These are phyloP conservation scores for Penstemon davidsonii DNA, from an alignment of 257 asterid genomes.

Conservation along the genomic window DNA sequence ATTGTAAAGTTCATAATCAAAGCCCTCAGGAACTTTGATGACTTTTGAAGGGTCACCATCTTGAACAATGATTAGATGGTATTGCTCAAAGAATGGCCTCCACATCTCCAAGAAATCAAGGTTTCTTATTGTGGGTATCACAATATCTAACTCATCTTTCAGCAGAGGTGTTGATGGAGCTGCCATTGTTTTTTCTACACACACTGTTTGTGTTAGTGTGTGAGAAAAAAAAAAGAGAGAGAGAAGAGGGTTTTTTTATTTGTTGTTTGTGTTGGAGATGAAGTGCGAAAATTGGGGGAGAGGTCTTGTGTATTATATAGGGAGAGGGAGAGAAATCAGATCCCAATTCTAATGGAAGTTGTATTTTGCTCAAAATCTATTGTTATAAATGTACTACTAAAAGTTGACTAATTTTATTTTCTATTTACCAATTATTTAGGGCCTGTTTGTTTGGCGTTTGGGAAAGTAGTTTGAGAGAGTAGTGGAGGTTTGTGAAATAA, in stretches of 20 bases:
- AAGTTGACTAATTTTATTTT: conserved; percentile 6
- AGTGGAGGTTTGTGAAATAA: no score
- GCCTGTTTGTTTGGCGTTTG: no score
- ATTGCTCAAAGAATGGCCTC: conserved; percentile 75
- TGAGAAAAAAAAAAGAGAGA: conserved; percentile 9
- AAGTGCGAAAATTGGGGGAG: no score
- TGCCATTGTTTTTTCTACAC: conserved; percentile 38
- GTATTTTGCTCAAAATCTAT: conserved; percentile 1
- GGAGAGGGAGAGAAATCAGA: not conserved
- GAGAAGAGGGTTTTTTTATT: not conserved
- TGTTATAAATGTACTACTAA: not conserved
- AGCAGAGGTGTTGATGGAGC: conserved; percentile 50
- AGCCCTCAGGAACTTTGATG: conserved; percentile 66
- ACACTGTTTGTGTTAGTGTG: conserved; percentile 2
- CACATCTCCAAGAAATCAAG: conserved; percentile 83
- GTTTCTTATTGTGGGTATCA: conserved; percentile 67
- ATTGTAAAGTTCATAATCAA: conserved; percentile 71
- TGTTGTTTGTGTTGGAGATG: not conserved
- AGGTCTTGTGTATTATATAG: conserved; percentile 21
- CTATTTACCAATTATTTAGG: no score
- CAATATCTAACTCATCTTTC: conserved; percentile 42
- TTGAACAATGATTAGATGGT: conserved; percentile 79
- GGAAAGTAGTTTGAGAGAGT: no score
- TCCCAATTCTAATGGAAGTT: not conserved
- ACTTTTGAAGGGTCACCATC: conserved; percentile 73